Evolutionary conservation across 768 basidiomycete species (phyloP).

Genomic region (Pleurotus citrinopileatus): DNA sequence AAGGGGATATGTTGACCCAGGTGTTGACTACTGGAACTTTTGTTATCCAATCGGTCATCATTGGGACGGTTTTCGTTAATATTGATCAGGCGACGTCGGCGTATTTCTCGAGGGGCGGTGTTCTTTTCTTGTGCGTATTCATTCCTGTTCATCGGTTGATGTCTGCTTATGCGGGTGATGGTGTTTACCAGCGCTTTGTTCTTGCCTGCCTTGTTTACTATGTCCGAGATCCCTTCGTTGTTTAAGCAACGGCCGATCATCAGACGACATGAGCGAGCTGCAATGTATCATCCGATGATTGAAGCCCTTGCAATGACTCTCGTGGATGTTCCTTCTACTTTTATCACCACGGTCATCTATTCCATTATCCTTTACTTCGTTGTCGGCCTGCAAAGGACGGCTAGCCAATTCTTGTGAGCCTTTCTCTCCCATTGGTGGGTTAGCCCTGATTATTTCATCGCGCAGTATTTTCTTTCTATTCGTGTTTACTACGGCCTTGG

Average conservation of each 20-base stretch:
- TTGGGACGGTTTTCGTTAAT: slow-evolving; percentile 62
- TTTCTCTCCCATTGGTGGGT: no score
- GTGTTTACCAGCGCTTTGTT: slow-evolving; percentile 34
- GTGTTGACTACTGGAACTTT: slow-evolving; percentile 26
- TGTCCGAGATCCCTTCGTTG: slow-evolving; percentile 53
- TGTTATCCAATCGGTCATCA: slow-evolving; percentile 35
- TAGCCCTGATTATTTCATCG: slow-evolving; percentile 23
- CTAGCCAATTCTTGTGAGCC: slow-evolving; percentile 64
- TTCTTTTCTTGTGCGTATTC: slow-evolving; percentile 61
- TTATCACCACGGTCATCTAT: slow-evolving; percentile 43
- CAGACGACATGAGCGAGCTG: slow-evolving; percentile 51
- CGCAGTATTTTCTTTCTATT: slow-evolving; percentile 58
- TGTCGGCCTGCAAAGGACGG: slow-evolving; percentile 50
- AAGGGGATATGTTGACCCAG: slow-evolving; percentile 28
- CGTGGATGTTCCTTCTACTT: slow-evolving; percentile 58
- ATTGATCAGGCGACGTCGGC: slow-evolving; percentile 50
- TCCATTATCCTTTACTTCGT: slow-evolving; percentile 58
- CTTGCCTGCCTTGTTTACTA: slow-evolving; percentile 34
- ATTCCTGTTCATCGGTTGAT: no score
- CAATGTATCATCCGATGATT: slow-evolving; percentile 59
- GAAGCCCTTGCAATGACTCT: slow-evolving; percentile 48
- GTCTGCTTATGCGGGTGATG: no score
- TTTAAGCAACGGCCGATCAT: slow-evolving; percentile 61
- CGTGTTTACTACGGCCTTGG: slow-evolving; percentile 50
- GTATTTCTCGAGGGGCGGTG: slow-evolving; percentile 71